Evolutionary conservation across 164 flowering plant genomes (phyloP), one percentile per base, ranked within the genome.

Genomic region (Aristolochia fimbriata): DNA sequence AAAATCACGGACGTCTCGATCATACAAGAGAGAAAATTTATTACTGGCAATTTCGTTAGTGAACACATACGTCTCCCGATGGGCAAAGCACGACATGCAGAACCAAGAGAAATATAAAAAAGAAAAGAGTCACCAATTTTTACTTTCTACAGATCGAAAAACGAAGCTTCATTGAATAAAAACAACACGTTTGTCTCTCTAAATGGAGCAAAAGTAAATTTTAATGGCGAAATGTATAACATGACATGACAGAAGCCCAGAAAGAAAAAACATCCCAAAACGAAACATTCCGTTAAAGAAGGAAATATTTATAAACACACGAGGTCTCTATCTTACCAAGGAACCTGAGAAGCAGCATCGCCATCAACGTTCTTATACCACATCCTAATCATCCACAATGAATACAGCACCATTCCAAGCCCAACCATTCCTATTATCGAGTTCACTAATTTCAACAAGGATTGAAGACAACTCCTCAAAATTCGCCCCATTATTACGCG

Each of bases 391-490:
- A 80, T 65, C 78, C 80, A 77, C 30, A 72, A 30, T n/a, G 74
- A 59, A 55, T 78, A 78, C 19, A 80, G 5, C 51, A 76, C 65
- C 74, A 74, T 64, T 6, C 74, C 77, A 31, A 72, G 65, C 37
- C 80, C 78, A 45, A 61, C 67, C 60, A 78, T 58, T 27, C 74
- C 85, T 25, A 74, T 67, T 3, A 68, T 33, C 12, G 72, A 66
- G 68, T 85, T 85, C 70, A 74, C 55, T 16, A 65, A n/a, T 47
- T 85, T 82, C 58, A 82, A 56, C 1, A 71, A 20, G 21, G 70
- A 69, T 37, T 73, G 82, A 15, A 84, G 60, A 68, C 79, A 84
- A 50, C 62, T 59, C 68, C 64, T 77, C 51, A 72, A 48, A 5
- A 73, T 48, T 47, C 74, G 64, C 63, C 47, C 78, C 88, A 83